Evolutionary conservation across 163 green algal genomes (phyloP).

Genomic region (Smithsoniella earleae): DNA sequence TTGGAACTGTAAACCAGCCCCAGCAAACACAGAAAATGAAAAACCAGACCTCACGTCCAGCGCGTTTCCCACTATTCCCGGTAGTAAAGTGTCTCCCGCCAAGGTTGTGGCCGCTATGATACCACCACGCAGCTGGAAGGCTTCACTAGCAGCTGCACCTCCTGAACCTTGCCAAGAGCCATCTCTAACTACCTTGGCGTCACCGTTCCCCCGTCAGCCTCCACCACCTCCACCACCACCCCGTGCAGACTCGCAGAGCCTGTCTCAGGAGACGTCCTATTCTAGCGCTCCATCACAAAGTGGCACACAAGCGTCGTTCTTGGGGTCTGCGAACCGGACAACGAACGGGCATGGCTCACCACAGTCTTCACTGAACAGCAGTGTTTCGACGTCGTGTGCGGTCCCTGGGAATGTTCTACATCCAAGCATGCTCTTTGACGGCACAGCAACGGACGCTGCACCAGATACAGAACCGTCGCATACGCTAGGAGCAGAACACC

Average conservation of each 20-base stretch:
- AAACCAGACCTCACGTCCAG: conserved; percentile 26
- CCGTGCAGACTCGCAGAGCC: neutral
- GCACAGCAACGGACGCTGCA: neutral
- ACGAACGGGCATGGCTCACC: neutral
- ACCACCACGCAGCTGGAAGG: conserved; percentile 18
- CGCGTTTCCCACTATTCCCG: conserved; percentile 21
- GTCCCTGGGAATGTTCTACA: neutral
- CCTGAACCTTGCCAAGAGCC: conserved; percentile 10
- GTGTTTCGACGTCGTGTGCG: neutral
- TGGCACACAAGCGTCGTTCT: neutral
- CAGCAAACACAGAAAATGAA: neutral
- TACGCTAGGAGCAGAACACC: neutral
- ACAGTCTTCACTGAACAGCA: neutral
- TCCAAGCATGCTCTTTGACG: neutral
- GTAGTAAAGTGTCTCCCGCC: conserved; percentile 3
- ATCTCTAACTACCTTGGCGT: conserved; percentile 11
- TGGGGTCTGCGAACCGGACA: neutral
- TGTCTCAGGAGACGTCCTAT: neutral
- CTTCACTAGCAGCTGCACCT: neutral
- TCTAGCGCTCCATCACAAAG: neutral
- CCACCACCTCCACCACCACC: neutral
- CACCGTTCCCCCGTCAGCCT: conserved; percentile 1
- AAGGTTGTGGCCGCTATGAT: neutral
- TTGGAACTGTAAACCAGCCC: conserved; percentile 6
- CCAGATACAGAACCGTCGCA: no score